Evolutionary conservation across 2,329 filamentous ascomycete genomes (phyloP).

Genomic region (Geoglossum cookeanum): DNA sequence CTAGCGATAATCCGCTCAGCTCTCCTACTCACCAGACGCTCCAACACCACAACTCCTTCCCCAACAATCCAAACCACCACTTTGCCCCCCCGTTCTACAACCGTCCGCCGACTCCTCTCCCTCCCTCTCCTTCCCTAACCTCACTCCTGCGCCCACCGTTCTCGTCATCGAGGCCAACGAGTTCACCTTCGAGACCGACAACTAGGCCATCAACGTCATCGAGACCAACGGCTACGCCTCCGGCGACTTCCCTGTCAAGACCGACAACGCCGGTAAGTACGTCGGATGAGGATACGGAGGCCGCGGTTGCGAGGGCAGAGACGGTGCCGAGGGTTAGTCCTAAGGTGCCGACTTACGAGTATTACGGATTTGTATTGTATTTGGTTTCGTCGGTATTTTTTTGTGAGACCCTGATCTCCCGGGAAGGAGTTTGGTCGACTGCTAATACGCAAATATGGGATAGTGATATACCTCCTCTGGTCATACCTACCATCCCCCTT

Average conservation of each 20-base stretch:
- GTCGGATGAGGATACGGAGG: constrained; percentile 55
- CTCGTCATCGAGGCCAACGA: constrained; percentile 21
- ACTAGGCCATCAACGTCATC: constrained; percentile 33
- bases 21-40: constrained; percentile 9
- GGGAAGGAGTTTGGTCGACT: neutral
- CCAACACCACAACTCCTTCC: constrained; percentile 19
- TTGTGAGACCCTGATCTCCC: constrained; percentile 36
- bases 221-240: neutral
- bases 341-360: constrained; percentile 97
- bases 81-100: constrained; percentile 89
- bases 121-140: constrained; percentile 80
- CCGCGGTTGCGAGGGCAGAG: constrained; percentile 38
- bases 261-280: constrained; percentile 85
- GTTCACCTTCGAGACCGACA: constrained; percentile 60
- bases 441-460: neutral
- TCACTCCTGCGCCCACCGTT: constrained; percentile 63
- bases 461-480: constrained; percentile 53
- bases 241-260: constrained; percentile 53
- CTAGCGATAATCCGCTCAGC: neutral
- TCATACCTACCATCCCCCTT: constrained; percentile 83
- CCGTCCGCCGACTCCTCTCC: constrained; percentile 81
- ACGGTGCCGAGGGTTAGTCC: constrained; percentile 69
- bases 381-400: constrained; percentile 72
- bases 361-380: constrained; percentile 96
- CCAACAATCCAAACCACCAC: constrained; percentile 16